These are phyloP conservation scores for Penicillium tannophilum DNA, from an alignment of 495 filamentous ascomycete species.

Conservation along the genomic window DNA sequence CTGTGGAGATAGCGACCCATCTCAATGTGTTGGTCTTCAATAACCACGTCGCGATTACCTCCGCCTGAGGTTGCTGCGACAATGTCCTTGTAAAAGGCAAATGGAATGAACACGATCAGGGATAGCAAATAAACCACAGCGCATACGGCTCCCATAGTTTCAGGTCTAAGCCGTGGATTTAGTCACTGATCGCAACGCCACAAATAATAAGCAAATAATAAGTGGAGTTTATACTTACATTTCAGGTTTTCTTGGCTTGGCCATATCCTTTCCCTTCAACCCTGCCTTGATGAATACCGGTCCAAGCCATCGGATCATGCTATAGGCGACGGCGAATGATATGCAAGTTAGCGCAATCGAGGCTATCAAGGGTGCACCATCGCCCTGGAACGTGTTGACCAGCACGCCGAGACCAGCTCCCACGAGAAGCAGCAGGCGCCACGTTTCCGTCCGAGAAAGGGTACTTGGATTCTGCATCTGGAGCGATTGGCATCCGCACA, in stretches of 20 bases:
- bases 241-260: slow-evolving; percentile 72
- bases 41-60: slow-evolving; percentile 83
- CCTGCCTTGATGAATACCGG: slow-evolving; percentile 86
- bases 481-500: slow-evolving; percentile 8
- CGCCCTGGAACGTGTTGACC: slow-evolving; percentile 76
- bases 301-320: slow-evolving; percentile 93
- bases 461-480: slow-evolving; percentile 43
- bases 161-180: slow-evolving; percentile 59
- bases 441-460: slow-evolving; percentile 69
- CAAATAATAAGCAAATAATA: not conserved
- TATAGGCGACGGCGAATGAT: slow-evolving; percentile 76
- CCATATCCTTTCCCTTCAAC: slow-evolving; percentile 88
- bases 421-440: slow-evolving; percentile 68
- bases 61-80: slow-evolving; percentile 94
- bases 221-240: slow-evolving; percentile 56
- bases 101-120: slow-evolving; percentile 90
- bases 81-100: slow-evolving; percentile 97
- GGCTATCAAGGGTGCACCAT: slow-evolving; percentile 87
- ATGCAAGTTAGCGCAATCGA: slow-evolving; percentile 84
- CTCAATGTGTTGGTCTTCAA: slow-evolving; percentile 66
- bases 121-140: slow-evolving; percentile 87
- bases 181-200: slow-evolving; percentile 17
- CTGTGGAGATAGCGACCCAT: slow-evolving; percentile 79
- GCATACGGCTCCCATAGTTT: slow-evolving; percentile 96
- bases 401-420: slow-evolving; percentile 73